These are phyloP conservation scores for Lasiodiplodia gonubiensis DNA, from an alignment of 2,329 filamentous ascomycete species.

Conservation along the genomic window DNA sequence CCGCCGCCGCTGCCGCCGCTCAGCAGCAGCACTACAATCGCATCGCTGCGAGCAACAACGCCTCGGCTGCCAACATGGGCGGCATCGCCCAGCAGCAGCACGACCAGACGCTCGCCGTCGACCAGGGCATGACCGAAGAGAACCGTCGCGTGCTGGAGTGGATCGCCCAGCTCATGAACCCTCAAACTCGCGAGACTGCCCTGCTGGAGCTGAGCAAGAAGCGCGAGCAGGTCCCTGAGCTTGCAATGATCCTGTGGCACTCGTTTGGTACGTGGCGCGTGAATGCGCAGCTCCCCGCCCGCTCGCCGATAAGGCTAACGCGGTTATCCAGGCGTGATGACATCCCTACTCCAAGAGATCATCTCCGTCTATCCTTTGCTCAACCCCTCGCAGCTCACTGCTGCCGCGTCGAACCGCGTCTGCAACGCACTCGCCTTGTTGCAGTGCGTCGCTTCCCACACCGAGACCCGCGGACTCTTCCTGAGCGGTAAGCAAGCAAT, in stretches of 20 bases:
- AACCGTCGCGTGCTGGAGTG: constrained; percentile 91
- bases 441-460: constrained; percentile 96
- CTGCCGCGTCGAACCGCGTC: constrained; percentile 94
- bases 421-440: constrained; percentile 96
- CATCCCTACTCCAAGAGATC: constrained; percentile 94
- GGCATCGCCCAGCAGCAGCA: constrained; percentile 45
- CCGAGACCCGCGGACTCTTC: constrained; percentile 92
- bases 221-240: constrained; percentile 93
- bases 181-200: constrained; percentile 84
- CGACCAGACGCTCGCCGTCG: constrained; percentile 39
- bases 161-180: constrained; percentile 89
- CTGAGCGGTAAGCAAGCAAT: constrained; percentile 72
- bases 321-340: constrained; percentile 82
- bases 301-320: constrained; percentile 34
- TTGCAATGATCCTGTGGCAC: constrained; percentile 96
- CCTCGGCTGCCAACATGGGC: constrained; percentile 46
- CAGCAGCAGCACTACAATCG: constrained; percentile 71
- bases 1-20: constrained; percentile 57
- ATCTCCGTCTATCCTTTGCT: constrained; percentile 97
- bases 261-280: constrained; percentile 77
- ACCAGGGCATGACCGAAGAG: constrained; percentile 75
- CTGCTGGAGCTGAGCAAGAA: constrained; percentile 98
- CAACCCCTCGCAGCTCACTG: constrained; percentile 95
- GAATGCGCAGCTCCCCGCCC: neutral
- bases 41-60: constrained; percentile 70